Evolutionary conservation across 768 basidiomycete species (phyloP), one percentile per base, ranked within the genome.

Genomic region (Tricholoma flavovirens): DNA sequence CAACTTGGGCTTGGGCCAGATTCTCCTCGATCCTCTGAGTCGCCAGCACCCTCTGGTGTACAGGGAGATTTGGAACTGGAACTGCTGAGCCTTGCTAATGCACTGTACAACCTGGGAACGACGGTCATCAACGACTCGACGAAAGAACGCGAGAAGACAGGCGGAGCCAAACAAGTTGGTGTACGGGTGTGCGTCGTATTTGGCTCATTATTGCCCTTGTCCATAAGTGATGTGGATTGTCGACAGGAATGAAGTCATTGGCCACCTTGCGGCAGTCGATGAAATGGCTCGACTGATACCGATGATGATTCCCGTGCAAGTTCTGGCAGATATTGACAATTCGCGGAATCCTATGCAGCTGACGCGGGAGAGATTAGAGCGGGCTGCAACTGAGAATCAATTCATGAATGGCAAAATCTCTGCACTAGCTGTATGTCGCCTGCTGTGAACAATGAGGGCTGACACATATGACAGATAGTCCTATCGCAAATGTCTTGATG

Each of bases 381-480:
- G 90, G 53, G 83, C 89, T 0, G 89, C 91, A 29, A 88, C 88
- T 2, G 92, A 93, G 72, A 93, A 93, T 66, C 91, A 92, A 65
- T 93, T 91, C 60, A 90, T 91, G 87, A 90, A 93, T 64, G 90
- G 88, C 26, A 92, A 93, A 66, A 88, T 93, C 36, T 77, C 80
- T 45, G 91, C 90, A 1, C 80, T 93, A 24, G 80, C 83, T 54
- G 89, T 90, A 59, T 62, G 81, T 63, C 14, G 62, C 26, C 12
- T 29, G 32, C 42, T n/a, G 22, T 56, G 33, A 42, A 43, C 45
- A 22, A 38, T 48, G 51, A 49, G 29, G 54, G 54, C 57, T 59
- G 42, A 59, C 58, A 24, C 46, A 24, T 40, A 52, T 52, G n/a
- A 22, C 6, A 7, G 5, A 1, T 55, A 91, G 89, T 84, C 87